These are phyloP conservation scores for Aureobasidium mangrovei DNA, from an alignment of 2,329 filamentous ascomycete genomes.

Conservation along the genomic window DNA sequence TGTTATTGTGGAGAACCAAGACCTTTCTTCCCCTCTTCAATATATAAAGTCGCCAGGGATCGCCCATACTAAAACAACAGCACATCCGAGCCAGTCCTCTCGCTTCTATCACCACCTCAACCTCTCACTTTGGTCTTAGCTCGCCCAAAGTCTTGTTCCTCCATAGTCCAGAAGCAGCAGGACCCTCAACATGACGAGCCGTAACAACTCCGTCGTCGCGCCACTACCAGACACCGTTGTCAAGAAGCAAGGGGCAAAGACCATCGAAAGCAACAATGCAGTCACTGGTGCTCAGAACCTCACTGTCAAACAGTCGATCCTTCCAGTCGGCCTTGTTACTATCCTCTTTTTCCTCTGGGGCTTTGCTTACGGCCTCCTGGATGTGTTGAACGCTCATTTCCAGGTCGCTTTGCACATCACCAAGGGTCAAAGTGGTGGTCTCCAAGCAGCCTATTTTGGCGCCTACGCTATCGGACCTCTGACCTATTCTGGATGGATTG, in stretches of 20 bases:
- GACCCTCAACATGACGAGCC: not conserved
- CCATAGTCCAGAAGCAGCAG: not conserved
- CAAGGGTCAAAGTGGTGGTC: slow-evolving; percentile 34
- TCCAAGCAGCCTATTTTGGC: slow-evolving; percentile 43
- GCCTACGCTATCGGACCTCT: slow-evolving; percentile 42
- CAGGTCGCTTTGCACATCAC: slow-evolving; percentile 37
- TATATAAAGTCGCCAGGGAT: slow-evolving; percentile 8
- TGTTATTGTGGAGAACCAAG: slow-evolving; percentile 1
- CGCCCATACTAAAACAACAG: not conserved
- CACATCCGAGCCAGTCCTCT: not conserved
- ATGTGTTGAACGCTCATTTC: slow-evolving; percentile 45
- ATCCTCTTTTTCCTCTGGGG: slow-evolving; percentile 58
- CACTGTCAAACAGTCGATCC: slow-evolving; percentile 57
- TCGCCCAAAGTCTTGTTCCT: not conserved
- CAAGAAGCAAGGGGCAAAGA: slow-evolving; percentile 6
- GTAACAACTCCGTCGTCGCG: slow-evolving; percentile 7
- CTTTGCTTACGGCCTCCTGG: slow-evolving; percentile 49
- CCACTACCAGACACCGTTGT: slow-evolving; percentile 1
- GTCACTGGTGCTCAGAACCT: slow-evolving; percentile 26
- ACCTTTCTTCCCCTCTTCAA: not conserved
- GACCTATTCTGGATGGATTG: slow-evolving; percentile 40
- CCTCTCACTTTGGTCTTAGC: not conserved
- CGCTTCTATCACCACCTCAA: not conserved
- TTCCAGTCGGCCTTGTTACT: slow-evolving; percentile 57
- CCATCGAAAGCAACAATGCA: slow-evolving; percentile 10